Conservation (phyloP, 768 basidiomycete genomes). For the Hortiboletus campestris region DNA sequence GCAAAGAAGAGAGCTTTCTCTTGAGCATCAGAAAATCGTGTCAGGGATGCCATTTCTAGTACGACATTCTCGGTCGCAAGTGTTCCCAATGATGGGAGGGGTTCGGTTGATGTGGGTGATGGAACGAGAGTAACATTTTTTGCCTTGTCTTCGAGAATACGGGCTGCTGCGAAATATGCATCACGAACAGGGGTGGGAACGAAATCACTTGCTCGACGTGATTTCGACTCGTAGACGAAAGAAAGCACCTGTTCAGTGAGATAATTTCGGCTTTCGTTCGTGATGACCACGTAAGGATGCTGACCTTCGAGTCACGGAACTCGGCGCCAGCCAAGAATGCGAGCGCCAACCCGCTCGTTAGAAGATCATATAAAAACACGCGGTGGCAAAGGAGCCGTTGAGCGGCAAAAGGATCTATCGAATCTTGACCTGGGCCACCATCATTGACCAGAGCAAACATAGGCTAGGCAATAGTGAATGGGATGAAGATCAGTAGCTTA, state of each 20-base stretch:
- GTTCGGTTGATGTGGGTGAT: not conserved
- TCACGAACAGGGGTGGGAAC: slow-evolving; percentile 8
- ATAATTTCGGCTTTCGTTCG: not conserved
- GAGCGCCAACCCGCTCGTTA: slow-evolving; percentile 49
- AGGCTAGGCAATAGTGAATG: slow-evolving; percentile 41
- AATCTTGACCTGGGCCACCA: slow-evolving; percentile 35
- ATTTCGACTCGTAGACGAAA: slow-evolving; percentile 51
- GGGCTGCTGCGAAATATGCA: slow-evolving; percentile 8
- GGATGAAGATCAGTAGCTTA: not conserved
- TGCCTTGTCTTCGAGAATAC: slow-evolving; percentile 5
- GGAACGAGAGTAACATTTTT: not conserved
- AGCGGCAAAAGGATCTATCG: slow-evolving; percentile 8
- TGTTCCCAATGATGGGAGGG: not conserved
- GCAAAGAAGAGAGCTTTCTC: slow-evolving; percentile 31
- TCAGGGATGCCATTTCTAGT: slow-evolving; percentile 6
- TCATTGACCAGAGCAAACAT: slow-evolving; percentile 66
- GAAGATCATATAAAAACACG: slow-evolving; percentile 46
- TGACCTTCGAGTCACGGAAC: slow-evolving; percentile 64
- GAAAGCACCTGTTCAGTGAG: slow-evolving; percentile 48
- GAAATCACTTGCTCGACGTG: slow-evolving; percentile 15
- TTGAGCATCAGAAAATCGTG: not conserved
- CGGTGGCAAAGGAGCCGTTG: slow-evolving; percentile 46
- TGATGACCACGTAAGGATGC: not conserved
- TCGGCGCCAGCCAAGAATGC: slow-evolving; percentile 52
- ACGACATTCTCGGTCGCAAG: slow-evolving; percentile 5